Base-by-base conservation (phyloP, 352 stramenopile species). In the Thraustochytrium striatum region DNA sequence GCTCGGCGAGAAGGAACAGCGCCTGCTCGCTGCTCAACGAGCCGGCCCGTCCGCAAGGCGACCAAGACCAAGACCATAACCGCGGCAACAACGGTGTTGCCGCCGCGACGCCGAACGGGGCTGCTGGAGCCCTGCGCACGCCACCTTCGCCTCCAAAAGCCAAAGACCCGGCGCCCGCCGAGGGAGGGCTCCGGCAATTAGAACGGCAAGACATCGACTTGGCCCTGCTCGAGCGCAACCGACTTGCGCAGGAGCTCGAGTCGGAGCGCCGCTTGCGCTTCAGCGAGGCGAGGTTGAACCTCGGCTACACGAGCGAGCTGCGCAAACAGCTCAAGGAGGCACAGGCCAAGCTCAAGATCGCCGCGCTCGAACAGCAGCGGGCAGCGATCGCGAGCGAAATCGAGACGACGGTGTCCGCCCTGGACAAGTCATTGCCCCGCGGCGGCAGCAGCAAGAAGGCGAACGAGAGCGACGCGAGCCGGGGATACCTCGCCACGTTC, bases 211-310 rank as follows among this genome's bases (percentile, higher is more conserved):
- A n/a, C 16, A 75, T 75, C 50, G 65, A 75, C 21, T 25, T 41
- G 11, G 68, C 61, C 61, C 65, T 75, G 13, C 61, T 75, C 30
- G 65, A 75, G 50, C 44, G 65, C 7, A 38, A 75, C 47, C 65
- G 65, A 3, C 52, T 75, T 8, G 65, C 21, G 5, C 43, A 75
- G 47, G 65, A 75, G 50, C 52, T 75, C 19, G 65, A 75, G 50
- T 19, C 39, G 11, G 65, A 75, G 50, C 43, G 65, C 19, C n/a
- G 65, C 8, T 38, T 75, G 32, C 43, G 65, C 11, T 75, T 75
- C 32, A 75, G 65, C 39, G 65, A 75, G 25, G 65, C 65, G 7
- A 5, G 65, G 3, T 43, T 75, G 7, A 39, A 75, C 36, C 65
- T 75, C 35, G 65, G 65, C 16, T 75, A 75, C 30, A 38, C 65